Conservation (phyloP, 2,329 filamentous ascomycete species). For the Ophiognomonia clavigignenti-juglandacearum region DNA sequence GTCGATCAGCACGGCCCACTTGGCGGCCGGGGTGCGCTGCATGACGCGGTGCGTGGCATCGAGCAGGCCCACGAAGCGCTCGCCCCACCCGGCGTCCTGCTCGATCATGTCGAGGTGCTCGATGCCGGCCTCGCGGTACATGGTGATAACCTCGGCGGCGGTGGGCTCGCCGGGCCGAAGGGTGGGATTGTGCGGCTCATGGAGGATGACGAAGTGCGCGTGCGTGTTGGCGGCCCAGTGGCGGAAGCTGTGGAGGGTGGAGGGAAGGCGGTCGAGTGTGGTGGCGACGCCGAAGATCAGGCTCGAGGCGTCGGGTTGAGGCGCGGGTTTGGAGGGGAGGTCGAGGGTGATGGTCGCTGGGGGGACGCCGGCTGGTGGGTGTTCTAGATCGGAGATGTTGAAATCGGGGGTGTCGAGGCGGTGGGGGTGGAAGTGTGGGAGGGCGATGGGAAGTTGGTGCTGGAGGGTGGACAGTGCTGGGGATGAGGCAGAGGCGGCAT, state of each 20-base stretch:
- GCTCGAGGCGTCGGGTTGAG: slow-evolving; percentile 13
- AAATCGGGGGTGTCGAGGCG: slow-evolving; percentile 10
- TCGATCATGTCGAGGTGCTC: slow-evolving; percentile 9
- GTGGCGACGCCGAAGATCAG: slow-evolving; percentile 17
- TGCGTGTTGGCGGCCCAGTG: slow-evolving; percentile 16
- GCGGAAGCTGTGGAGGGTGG: slow-evolving; percentile 12
- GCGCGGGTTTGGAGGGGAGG: neutral
- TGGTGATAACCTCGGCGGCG: slow-evolving; percentile 4
- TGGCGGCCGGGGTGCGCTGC: slow-evolving; percentile 22
- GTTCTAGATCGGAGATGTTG: slow-evolving; percentile 7
- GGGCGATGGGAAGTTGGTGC: slow-evolving; percentile 13
- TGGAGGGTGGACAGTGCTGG: neutral
- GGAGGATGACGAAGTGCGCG: slow-evolving; percentile 14
- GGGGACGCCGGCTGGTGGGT: slow-evolving; percentile 6
- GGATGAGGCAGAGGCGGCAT: neutral
- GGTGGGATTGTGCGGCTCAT: slow-evolving; percentile 14
- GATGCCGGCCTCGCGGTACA: slow-evolving; percentile 10
- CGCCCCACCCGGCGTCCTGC: slow-evolving; percentile 6
- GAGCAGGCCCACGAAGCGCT: slow-evolving; percentile 14
- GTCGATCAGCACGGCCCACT: slow-evolving; percentile 37
- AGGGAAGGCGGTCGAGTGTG: slow-evolving; percentile 14
- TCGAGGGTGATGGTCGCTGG: slow-evolving; percentile 9
- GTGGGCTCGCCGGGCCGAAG: slow-evolving; percentile 11
- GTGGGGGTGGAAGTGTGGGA: slow-evolving; percentile 11
- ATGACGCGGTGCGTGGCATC: slow-evolving; percentile 6